Percentiles rank a stretch among this genome's conserved stretches.
phyloP scores from a whole-genome alignment of 2,329 filamentous ascomycete genomes.

The Didymella lethalis region DNA sequence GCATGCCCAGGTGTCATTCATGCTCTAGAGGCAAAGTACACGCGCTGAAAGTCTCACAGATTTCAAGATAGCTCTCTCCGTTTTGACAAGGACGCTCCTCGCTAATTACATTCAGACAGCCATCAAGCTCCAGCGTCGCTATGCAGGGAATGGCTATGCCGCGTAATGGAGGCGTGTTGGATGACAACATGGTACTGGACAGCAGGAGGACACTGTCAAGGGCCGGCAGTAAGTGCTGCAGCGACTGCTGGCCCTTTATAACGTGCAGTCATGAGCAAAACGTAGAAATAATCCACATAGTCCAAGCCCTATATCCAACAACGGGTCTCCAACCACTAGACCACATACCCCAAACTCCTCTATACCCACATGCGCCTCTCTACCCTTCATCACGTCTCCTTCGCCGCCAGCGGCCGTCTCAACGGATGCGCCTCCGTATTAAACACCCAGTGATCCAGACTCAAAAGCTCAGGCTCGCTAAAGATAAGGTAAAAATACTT shows the following conservation, averaged over 20 bases:
- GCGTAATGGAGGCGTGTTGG: background rate
- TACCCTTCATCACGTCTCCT: background rate
- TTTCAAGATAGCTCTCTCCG: background rate
- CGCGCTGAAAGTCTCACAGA: background rate
- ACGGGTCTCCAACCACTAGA: background rate
- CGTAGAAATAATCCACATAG: background rate
- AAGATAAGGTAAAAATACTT: slow-evolving; percentile 93
- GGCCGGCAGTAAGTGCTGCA: background rate
- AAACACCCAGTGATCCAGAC: slow-evolving; percentile 72
- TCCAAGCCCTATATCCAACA: background rate
- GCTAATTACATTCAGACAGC: background rate
- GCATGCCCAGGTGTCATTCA: background rate
- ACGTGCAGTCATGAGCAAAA: background rate
- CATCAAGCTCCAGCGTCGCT: background rate
- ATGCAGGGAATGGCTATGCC: background rate
- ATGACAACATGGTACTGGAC: background rate
- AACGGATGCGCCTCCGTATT: slow-evolving; percentile 65
- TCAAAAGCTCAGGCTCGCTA: slow-evolving; percentile 70
- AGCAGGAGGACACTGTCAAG: background rate
- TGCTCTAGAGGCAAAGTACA: background rate
- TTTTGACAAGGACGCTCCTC: background rate
- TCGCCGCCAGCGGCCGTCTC: slow-evolving; percentile 43
- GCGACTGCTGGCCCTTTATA: background rate
- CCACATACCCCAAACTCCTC: background rate
- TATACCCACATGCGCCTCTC: no score